phyloP scores from a whole-genome alignment of 2,329 filamentous ascomycete genomes.

The Plectosphaerella sp. region DNA sequence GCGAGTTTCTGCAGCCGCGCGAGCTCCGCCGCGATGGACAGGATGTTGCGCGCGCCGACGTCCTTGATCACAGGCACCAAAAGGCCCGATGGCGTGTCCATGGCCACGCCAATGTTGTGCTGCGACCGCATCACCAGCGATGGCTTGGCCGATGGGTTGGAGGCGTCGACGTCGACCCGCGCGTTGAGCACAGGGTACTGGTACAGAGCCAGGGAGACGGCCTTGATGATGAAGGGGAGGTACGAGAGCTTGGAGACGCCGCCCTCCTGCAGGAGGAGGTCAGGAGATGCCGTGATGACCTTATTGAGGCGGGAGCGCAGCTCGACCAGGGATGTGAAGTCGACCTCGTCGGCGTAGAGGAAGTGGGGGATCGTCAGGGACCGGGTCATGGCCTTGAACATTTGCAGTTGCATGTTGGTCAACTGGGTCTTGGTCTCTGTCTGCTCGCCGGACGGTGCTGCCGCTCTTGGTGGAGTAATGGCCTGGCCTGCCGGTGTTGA shows the following conservation, averaged over 20 bases:
- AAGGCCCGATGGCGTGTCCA: conserved; percentile 86
- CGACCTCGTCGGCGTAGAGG: conserved; percentile 85
- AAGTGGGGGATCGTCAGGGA: conserved; percentile 93
- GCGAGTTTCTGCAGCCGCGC: conserved; percentile 69
- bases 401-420: conserved; percentile 77
- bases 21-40: conserved; percentile 74
- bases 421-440: conserved; percentile 66
- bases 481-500: conserved; percentile 12
- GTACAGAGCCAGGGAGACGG: conserved; percentile 78
- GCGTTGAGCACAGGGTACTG: conserved; percentile 86
- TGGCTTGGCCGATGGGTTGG: conserved; percentile 52
- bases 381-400: conserved; percentile 97
- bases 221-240: conserved; percentile 94
- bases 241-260: conserved; percentile 71
- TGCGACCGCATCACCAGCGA: conserved; percentile 72
- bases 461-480: conserved; percentile 7
- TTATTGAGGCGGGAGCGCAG: conserved; percentile 73
- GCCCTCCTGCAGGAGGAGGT: conserved; percentile 12
- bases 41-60: conserved; percentile 71
- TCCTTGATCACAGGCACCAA: conserved; percentile 89
- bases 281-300: conserved; percentile 36
- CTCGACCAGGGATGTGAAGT: conserved; percentile 69
- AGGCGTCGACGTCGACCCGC: conserved; percentile 59
- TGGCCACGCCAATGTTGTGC: conserved; percentile 94
- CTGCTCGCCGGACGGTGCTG: conserved; percentile 42